Evolutionary conservation across 768 basidiomycete species (phyloP), one percentile per base, ranked within the genome.

Genomic region (Mycena olivaceomarginata): DNA sequence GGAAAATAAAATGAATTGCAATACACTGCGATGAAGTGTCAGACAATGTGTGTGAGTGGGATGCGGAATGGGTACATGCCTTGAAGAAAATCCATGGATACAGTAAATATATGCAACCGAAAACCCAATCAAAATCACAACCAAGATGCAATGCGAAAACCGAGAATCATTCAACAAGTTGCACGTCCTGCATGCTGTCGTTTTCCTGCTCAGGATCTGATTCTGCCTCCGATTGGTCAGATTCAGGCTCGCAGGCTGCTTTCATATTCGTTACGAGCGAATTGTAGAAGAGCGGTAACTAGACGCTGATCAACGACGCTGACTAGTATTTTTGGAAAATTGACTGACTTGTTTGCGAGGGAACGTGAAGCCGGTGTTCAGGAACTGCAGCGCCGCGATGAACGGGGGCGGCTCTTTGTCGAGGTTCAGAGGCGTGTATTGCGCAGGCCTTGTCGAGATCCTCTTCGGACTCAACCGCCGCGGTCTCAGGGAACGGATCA

Each of bases 311-410:
- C 16, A 41, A 9, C 4, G 13, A 39, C 16, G 48, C 4, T 3
- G 8, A 8, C 7, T n/a, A 15, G 8, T 20, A n/a, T 6, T n/a
- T 11, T 15, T 15, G 11, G 8, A 20, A 31, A 57, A 18, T 18
- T n/a, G 13, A 20, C 73, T 68, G 9, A 70, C 78, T 84, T 97
- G 96, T 13, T 89, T 86, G 46, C 90, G 88, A 71, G 89, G 87
- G 82, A 97, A 97, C 12, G 93, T 92, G 83, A 97, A 97, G 1
- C 91, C 84, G 1, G 87, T 87, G 46, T 85, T 87, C 74, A 97
- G 86, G 83, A 94, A 96, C 22, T 89, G 90, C 25, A 97, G 84
- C 39, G 87, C 87, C 46, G 90, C 84, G n/a, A 91, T 88, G 81
- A 93, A 93, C 11, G 92, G 90, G 7, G 82, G 78, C 0, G 86